Percentiles rank a stretch among this genome's conserved stretches.
Conservation (phyloP, 2,329 filamentous ascomycete genomes). For the Neospermospora avenae region DNA sequence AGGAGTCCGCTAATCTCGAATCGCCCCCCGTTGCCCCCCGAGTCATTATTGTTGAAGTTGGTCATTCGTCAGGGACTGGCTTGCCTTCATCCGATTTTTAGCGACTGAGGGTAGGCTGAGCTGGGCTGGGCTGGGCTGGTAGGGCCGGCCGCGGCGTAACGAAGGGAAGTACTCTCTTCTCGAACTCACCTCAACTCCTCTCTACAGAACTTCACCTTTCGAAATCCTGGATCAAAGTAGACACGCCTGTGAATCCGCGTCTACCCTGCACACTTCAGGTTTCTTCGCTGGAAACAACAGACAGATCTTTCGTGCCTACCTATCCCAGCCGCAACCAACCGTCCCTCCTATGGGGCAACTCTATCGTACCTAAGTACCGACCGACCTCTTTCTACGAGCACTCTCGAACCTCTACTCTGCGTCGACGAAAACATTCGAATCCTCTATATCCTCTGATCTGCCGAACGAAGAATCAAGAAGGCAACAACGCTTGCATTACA, state of each 20-base stretch:
- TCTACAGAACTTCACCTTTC: background rate
- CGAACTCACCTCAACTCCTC: background rate
- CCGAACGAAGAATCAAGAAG: constrained; percentile 13
- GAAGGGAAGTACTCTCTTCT: background rate
- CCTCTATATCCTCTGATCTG: background rate
- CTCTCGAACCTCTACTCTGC: background rate
- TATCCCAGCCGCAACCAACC: background rate
- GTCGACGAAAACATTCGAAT: constrained; percentile 4
- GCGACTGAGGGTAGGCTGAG: background rate
- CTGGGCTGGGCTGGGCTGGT: no score
- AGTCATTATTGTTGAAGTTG: constrained; percentile 1
- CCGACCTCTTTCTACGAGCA: background rate
- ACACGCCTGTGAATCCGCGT: background rate
- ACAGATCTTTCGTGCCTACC: background rate
- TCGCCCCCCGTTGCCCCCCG: background rate
- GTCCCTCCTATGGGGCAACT: background rate
- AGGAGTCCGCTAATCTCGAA: background rate
- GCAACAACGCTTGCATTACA: constrained; percentile 14
- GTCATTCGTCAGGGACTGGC: background rate
- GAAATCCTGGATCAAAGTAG: background rate
- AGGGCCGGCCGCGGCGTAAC: background rate
- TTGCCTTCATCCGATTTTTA: background rate
- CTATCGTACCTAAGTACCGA: constrained; percentile 1
- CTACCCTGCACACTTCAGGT: background rate
- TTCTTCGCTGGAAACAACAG: background rate